A percentile compares a stretch with the other conserved stretches of the same genome.
These are phyloP conservation scores for Aspergillus sp. DNA, from an alignment of 2,329 filamentous ascomycete genomes.

Conservation along the genomic window DNA sequence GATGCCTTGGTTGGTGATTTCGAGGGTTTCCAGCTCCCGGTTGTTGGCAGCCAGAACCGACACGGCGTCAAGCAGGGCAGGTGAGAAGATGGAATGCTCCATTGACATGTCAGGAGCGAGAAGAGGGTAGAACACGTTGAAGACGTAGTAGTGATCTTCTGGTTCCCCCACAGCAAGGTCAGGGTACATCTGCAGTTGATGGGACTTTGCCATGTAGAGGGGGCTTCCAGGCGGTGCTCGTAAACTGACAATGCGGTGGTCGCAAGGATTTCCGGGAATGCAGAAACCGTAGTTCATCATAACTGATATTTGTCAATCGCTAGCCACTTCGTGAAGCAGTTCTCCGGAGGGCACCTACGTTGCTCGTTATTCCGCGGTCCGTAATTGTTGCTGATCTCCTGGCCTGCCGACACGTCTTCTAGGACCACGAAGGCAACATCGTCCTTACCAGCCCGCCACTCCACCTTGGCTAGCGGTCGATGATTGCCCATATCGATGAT, in stretches of 20 bases:
- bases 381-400: slow-evolving; percentile 69
- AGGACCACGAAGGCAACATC: slow-evolving; percentile 47
- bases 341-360: slow-evolving; percentile 32
- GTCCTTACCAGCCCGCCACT: slow-evolving; percentile 56
- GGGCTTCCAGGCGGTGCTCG: slow-evolving; percentile 43
- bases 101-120: slow-evolving; percentile 34
- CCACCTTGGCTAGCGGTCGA: slow-evolving; percentile 59
- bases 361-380: slow-evolving; percentile 75
- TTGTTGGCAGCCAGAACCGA: slow-evolving; percentile 46
- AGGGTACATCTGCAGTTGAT: slow-evolving; percentile 38
- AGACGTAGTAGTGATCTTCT: slow-evolving; percentile 47
- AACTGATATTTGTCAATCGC: slow-evolving; percentile 28
- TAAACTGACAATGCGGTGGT: slow-evolving; percentile 47
- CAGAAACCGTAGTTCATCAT: slow-evolving; percentile 52
- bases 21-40: slow-evolving; percentile 40
- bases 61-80: slow-evolving; percentile 45
- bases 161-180: slow-evolving; percentile 26
- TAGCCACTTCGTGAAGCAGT: background rate
- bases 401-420: slow-evolving; percentile 52
- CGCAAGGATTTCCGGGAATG: slow-evolving; percentile 45
- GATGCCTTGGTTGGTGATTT: slow-evolving; percentile 35
- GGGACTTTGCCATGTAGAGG: slow-evolving; percentile 41
- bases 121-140: slow-evolving; percentile 49
- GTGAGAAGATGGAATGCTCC: slow-evolving; percentile 47
- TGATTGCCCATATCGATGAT: slow-evolving; percentile 75